Evolutionary conservation across 139 green algal species (phyloP), one percentile per base, ranked within the genome.

Genomic region (Medakamo hakoo): DNA sequence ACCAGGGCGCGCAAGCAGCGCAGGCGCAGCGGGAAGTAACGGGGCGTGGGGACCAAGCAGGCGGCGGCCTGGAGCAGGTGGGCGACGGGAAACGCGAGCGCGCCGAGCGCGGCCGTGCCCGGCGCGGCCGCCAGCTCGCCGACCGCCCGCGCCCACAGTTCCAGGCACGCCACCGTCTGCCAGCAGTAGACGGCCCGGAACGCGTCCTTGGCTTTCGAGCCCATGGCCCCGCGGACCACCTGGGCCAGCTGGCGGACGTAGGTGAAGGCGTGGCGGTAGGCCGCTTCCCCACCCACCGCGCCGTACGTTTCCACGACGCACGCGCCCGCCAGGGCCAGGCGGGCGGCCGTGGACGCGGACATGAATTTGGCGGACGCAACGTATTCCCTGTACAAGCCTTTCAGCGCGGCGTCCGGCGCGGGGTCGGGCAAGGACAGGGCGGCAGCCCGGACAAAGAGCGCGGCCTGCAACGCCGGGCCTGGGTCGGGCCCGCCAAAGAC

Each of bases 11-110:
- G 55, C 3, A 83, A 57, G 28, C 86, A 76, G 21, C 87, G 73
- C 49, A 96, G 82, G 24, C 89, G 73, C 49, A 97, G 78, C 1
- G 91, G 88, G 60, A 95, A 91, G 78, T 92, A 96, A 30, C 81
- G 76, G 3, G 87, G 84, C 2, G 89, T 91, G 62, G 91, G 89
- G 55, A 97, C 78, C 30, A 97, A 71, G 16, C 86, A 72, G 0
- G 82, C 81, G 22, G 83, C 71, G 23, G 84, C 88, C 65, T 88
- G 68, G 64, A 91, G 68, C 68, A 93, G 67, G 73, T 91, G 84
- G 0, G 57, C 59, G 40, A 95, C 64, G 0, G 91, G 91, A 75
- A 96, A 97, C 27, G 90, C 82, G 30, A 97, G 78, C 1, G 85
- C 78, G 24, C 67, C 68, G 49, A 97, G 80, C 66, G 82, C 75